Evolutionary conservation across 805 yeast genomes (phyloP), one percentile per base, ranked within the genome.

Genomic region (Nematodospora valgi): DNA sequence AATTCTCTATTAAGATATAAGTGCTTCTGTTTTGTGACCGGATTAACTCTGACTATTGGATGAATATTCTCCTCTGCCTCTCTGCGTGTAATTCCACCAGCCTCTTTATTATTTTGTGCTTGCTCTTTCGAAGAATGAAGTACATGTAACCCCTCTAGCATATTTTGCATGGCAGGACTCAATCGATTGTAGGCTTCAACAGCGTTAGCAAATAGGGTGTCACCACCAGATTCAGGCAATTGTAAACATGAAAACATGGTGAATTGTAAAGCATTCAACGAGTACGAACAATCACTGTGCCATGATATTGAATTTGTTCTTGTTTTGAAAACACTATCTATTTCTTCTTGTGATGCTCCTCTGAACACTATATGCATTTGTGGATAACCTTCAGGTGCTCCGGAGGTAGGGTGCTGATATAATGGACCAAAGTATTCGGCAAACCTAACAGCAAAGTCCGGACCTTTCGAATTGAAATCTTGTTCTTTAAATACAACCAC

Each of bases 271-370:
- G 62, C 62, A 34, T 61, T 64, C 36, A 55, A 53, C 40, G 62
- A 64, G 43, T 58, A 61, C 14, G 63, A 54, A 22, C 59, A 54
- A 30, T 61, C 68, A 4, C 64, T 56, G 44, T 61, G 68, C 66
- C 65, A 61, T 19, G 47, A 54, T n/a, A 59, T 56, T 30, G 51
- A 51, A 38, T 55, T 54, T 31, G 53, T 58, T 32, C 59, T 51
- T 27, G 51, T 39, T 13, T 50, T 41, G 35, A 59, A 59, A 5
- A 48, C 50, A 17, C 59, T 40, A 20, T 52, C 54, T 16, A 59
- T 49, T 30, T 56, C 64, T 17, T 48, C 49, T 19, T 51, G 44
- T 26, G 55, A 53, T 4, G 59, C 49, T 21, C 66, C 50, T 31
- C 63, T 42, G 49, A 58, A 60, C 5, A 64, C 58, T 21, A 60